Percentiles rank a stretch among this genome's conserved stretches.
phyloP scores from a whole-genome alignment of 2,329 filamentous ascomycete species.

The Dactylella cylindrospora region DNA sequence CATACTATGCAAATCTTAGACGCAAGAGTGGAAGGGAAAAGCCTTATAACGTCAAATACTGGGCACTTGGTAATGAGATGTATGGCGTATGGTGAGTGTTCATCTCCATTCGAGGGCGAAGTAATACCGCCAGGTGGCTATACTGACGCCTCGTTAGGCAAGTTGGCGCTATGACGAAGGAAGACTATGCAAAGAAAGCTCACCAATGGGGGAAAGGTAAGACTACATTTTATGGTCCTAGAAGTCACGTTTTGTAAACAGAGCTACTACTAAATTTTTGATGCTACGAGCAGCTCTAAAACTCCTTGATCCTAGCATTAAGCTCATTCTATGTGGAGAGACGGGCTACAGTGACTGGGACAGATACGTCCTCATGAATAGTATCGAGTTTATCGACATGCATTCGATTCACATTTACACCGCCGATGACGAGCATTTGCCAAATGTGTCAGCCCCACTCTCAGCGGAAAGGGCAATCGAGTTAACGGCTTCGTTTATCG shows the following conservation, averaged over 20 bases:
- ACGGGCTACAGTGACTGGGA: slow-evolving; percentile 72
- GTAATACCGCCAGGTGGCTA: neutral
- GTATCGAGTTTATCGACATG: slow-evolving; percentile 70
- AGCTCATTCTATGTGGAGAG: slow-evolving; percentile 73
- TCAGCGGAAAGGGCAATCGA: slow-evolving; percentile 73
- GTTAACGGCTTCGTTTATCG: slow-evolving; percentile 68
- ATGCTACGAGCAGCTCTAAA: slow-evolving; percentile 57
- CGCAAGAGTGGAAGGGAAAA: slow-evolving; percentile 72
- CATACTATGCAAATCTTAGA: slow-evolving; percentile 78
- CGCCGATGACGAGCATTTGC: slow-evolving; percentile 55
- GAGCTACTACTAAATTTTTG: neutral
- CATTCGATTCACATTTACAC: slow-evolving; percentile 81
- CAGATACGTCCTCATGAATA: slow-evolving; percentile 70
- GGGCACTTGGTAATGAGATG: slow-evolving; percentile 76
- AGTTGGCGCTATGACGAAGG: slow-evolving; percentile 68
- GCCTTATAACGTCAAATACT: slow-evolving; percentile 79
- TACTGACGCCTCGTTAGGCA: slow-evolving; percentile 52
- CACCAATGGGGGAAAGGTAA: slow-evolving; percentile 67
- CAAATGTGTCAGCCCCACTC: slow-evolving; percentile 65
- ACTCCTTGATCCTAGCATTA: slow-evolving; percentile 68
- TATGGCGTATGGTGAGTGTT: slow-evolving; percentile 49
- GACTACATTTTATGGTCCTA: slow-evolving; percentile 48
- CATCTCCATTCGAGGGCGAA: neutral
- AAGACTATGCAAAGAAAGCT: slow-evolving; percentile 68
- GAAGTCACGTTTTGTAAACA: neutral